Base-by-base conservation (phyloP, 2,329 filamentous ascomycete genomes). In the Calonectria pteridis region DNA sequence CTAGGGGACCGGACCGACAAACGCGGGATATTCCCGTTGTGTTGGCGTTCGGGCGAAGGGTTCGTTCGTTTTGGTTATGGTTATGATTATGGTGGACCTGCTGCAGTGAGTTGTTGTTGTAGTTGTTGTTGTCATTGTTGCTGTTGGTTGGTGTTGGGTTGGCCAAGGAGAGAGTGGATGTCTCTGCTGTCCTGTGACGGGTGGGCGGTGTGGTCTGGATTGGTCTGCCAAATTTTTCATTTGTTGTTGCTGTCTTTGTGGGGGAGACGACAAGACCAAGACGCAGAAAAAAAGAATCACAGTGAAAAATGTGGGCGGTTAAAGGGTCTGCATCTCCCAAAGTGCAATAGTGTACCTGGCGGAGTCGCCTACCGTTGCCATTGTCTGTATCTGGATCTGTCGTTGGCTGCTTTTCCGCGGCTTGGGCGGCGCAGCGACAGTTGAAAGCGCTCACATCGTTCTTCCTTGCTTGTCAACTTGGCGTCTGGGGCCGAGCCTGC, bases 1-100 rank as follows among this genome's bases (percentile, higher is more conserved):
- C 55, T 37, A 59, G n/a, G 33, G 63, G 63, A 53, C 63, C 46
- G 31, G 46, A 37, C 46, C 63, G 63, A 49, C 63, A 67, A 51
- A 40, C n/a, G 63, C 63, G 63, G n/a, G 43, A 67, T 67, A 67
- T 67, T 67, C 64, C 64, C 64, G 64, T 43, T 18, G 40, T 20
- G 16, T 37, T 40, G 14, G 37, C 33, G 37, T 43, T 50, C 46
- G 43, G 64, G 49, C 49, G 33, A 50, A 50, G 64, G 59, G 59
- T 63, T 63, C 37, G 23, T 46, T 37, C n/a, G n/a, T n/a, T n/a
- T n/a, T n/a, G n/a, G n/a, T n/a, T n/a, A n/a, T n/a, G n/a, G n/a
- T n/a, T n/a, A n/a, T 35, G 33, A 11, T 46, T 23, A 2, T 13
- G 43, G 43, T 46, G 43, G 43, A n/a, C 20, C 43, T 23, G 35